Base-by-base conservation (phyloP, 2,329 filamentous ascomycete genomes). In the Fusarium hainanense region DNA sequence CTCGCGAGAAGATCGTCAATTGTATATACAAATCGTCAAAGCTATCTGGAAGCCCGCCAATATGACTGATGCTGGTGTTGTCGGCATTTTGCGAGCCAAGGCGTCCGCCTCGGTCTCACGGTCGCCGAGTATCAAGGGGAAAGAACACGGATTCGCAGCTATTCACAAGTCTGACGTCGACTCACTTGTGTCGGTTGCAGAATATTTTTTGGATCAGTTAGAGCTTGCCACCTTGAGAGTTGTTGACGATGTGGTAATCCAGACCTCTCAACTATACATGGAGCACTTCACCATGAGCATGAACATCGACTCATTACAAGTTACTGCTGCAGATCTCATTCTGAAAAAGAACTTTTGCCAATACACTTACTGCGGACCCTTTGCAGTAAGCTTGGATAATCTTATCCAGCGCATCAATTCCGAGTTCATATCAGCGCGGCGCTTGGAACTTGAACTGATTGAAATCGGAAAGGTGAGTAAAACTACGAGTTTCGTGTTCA, bases 171-270 rank as follows among this genome's bases (percentile, higher is more conserved):
- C 57, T 21, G 71, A 49, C 59, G 54, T 54, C 12, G 84, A 87
- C 61, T 75, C 79, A 13, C 73, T 88, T 10, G 70, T 82, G 2
- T 74, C 75, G 40, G 78, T 82, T 43, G 82, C 82, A 11, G 80
- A 81, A 51, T 80, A 83, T 58, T 87, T 87, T 60, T 76, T 88
- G 21, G 86, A 88, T 73, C 83, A 85, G 54, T 75, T 88, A 30
- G 85, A 88, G 72, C 79, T 78, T 34, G 79, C 80, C 16, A 78
- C 80, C 7, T 66, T 87, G 11, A 74, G 69, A 37, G 70, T 76
- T n/a, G 37, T 54, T 6, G 66, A 70, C 21, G 65, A 70, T 13
- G 57, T 69, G 4, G 78, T 81, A 20, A 74, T 83, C 18, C 68
- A 81, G 37, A 71, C 78, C 9, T 86, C 83, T 16, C 77, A 78